These are phyloP conservation scores for Panus rudis DNA, from an alignment of 768 basidiomycete genomes.

Conservation along the genomic window DNA sequence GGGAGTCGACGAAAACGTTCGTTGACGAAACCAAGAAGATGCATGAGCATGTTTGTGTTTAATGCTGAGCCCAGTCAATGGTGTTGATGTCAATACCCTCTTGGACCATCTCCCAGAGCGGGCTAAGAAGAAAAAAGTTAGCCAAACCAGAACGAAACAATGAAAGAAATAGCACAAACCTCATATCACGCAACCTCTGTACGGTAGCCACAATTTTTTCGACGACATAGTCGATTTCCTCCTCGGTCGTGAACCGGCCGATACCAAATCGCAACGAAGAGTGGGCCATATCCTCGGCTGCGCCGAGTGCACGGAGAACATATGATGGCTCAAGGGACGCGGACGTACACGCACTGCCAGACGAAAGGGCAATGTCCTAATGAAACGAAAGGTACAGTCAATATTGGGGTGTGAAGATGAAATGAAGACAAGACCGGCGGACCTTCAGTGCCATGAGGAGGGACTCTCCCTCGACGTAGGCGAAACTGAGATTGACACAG, in stretches of 20 bases:
- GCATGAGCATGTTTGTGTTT: too few species aligned
- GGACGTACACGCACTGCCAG: slow-evolving; percentile 97
- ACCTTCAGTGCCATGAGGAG: slow-evolving; percentile 97
- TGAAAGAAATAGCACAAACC: slow-evolving; percentile 35
- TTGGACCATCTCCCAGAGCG: slow-evolving; percentile 99
- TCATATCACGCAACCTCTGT: slow-evolving; percentile 87
- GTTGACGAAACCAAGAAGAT: too few species aligned
- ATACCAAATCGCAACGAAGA: slow-evolving; percentile 96
- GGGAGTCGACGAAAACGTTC: not conserved
- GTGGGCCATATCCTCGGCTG: slow-evolving; percentile 99
- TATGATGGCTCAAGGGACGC: slow-evolving; percentile 98
- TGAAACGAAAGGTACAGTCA: not conserved
- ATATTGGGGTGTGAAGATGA: not conserved
- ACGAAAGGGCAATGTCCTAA: slow-evolving; percentile 94
- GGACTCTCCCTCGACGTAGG: slow-evolving; percentile 96
- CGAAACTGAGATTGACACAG: slow-evolving; percentile 92
- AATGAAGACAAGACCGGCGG: slow-evolving; percentile 10
- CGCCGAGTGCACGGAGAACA: slow-evolving; percentile 91
- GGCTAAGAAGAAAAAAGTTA: slow-evolving; percentile 36
- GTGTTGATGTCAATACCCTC: slow-evolving; percentile 95
- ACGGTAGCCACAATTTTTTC: slow-evolving; percentile 85
- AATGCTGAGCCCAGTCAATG: slow-evolving; percentile 87
- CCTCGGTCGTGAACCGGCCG: slow-evolving; percentile 96
- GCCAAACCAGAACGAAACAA: slow-evolving; percentile 6
- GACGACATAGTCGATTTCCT: slow-evolving; percentile 92